Conservation (phyloP, 2,329 filamentous ascomycete species). For the Metarhizium sp. region DNA sequence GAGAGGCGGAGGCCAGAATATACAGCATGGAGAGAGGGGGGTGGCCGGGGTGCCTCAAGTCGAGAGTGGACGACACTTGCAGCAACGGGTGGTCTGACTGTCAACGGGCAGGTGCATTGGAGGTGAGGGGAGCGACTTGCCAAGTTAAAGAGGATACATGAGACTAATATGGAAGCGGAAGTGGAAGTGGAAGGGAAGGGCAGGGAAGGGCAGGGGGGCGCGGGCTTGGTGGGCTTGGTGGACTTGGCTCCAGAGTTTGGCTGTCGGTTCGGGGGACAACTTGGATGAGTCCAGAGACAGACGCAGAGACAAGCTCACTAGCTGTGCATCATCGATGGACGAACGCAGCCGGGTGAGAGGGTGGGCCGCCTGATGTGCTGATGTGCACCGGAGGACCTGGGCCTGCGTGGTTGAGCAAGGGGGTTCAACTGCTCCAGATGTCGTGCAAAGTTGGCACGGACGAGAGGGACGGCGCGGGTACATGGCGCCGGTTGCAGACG, state of each 20-base stretch:
- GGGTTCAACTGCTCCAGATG: not conserved
- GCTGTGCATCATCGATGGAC: too few relatives aligned
- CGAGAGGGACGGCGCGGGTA: too few relatives aligned
- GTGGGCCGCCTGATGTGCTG: slow-evolving; percentile 4
- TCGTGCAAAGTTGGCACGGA: too few relatives aligned
- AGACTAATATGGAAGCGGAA: slow-evolving; percentile 3
- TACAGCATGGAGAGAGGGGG: not conserved
- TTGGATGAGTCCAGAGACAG: too few relatives aligned
- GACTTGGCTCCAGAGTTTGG: too few relatives aligned
- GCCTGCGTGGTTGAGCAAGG: slow-evolving; percentile 1
- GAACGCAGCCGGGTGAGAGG: slow-evolving; percentile 2
- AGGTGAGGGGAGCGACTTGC: not conserved
- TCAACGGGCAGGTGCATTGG: not conserved
- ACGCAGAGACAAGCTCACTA: too few relatives aligned
- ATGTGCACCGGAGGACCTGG: not conserved
- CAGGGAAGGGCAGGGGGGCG: not conserved
- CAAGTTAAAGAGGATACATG: slow-evolving; percentile 4
- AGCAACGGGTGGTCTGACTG: not conserved
- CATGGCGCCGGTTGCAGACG: too few relatives aligned
- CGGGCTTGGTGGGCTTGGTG: too few relatives aligned
- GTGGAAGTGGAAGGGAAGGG: not conserved
- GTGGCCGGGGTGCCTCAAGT: not conserved
- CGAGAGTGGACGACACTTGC: not conserved
- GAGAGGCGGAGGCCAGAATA: not conserved
- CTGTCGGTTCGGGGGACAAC: too few relatives aligned